A percentile compares a stretch with the other conserved stretches of the same genome.
phyloP scores from a whole-genome alignment of 805 yeast species.

The Barnettozyma botsteinii region DNA sequence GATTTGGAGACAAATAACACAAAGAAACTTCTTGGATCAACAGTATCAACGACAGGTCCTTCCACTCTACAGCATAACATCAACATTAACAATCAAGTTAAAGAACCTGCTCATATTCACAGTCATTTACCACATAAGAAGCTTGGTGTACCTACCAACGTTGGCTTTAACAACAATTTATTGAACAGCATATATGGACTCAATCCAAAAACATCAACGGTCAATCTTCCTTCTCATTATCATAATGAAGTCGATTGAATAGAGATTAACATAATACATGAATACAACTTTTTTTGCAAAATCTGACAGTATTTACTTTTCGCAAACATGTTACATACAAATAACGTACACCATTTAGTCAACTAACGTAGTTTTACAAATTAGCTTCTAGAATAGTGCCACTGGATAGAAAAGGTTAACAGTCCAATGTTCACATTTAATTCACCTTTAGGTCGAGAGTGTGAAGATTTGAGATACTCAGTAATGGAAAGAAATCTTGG shows the following conservation, averaged over 20 bases:
- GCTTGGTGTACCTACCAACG: conserved; percentile 13
- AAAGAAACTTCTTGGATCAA: not conserved
- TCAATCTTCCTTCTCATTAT: conserved; percentile 10
- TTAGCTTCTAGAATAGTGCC: no score
- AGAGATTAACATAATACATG: no score
- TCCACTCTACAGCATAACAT: conserved; percentile 1
- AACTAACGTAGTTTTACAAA: no score
- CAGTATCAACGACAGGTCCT: not conserved
- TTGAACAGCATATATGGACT: conserved; percentile 25
- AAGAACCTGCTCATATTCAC: conserved; percentile 9
- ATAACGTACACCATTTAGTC: no score
- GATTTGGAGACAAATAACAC: not conserved
- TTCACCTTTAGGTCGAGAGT: no score
- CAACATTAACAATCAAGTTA: conserved; percentile 7
- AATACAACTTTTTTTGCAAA: no score
- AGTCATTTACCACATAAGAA: conserved; percentile 10
- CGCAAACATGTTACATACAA: no score
- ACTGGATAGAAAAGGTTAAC: no score
- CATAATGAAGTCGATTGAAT: conserved; percentile 17
- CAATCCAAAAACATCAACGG: conserved; percentile 34
- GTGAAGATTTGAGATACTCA: no score
- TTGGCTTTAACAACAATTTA: conserved; percentile 21
- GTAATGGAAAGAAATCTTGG: no score
- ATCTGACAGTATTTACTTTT: no score
- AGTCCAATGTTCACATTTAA: no score